A percentile compares a stretch with the other conserved stretches of the same genome.
Conservation (phyloP, 164 flowering plant genomes). For the Umbellularia californica region DNA sequence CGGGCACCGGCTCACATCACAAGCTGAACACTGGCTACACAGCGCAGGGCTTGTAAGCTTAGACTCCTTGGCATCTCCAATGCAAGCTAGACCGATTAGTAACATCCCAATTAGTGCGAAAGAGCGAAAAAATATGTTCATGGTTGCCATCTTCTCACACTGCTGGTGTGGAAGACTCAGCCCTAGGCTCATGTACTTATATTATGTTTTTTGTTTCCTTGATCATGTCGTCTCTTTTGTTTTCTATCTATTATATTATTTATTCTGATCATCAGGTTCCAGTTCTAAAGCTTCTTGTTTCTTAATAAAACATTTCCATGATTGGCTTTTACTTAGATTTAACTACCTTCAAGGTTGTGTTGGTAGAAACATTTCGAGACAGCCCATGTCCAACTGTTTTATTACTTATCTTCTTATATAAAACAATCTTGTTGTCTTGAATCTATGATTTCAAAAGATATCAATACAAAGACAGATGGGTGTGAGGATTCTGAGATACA, state of each 20-base stretch:
- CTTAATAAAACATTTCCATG: too few species aligned
- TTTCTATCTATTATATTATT: not conserved
- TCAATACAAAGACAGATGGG: not conserved
- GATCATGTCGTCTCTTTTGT: conserved; percentile 6
- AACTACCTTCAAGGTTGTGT: not conserved
- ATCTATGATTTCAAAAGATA: not conserved
- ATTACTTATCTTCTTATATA: not conserved
- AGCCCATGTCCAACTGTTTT: not conserved
- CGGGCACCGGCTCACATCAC: conserved; percentile 40
- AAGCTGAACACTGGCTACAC: conserved; percentile 48
- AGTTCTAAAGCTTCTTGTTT: too few species aligned
- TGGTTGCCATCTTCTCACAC: conserved; percentile 1
- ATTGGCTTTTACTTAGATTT: not conserved
- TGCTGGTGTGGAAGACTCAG: not conserved
- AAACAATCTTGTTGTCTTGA: not conserved
- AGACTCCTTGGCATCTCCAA: not conserved
- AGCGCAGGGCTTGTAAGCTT: conserved; percentile 30
- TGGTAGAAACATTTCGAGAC: not conserved
- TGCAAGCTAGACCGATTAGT: conserved; percentile 3
- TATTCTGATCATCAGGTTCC: too few species aligned
- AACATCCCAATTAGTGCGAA: conserved; percentile 8
- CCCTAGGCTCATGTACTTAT: not conserved
- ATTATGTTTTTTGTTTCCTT: not conserved
- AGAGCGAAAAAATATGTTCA: conserved; percentile 12
- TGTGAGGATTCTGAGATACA: not conserved